Conservation (phyloP, 2,329 filamentous ascomycete genomes). For the Aspergillus cejpii region DNA sequence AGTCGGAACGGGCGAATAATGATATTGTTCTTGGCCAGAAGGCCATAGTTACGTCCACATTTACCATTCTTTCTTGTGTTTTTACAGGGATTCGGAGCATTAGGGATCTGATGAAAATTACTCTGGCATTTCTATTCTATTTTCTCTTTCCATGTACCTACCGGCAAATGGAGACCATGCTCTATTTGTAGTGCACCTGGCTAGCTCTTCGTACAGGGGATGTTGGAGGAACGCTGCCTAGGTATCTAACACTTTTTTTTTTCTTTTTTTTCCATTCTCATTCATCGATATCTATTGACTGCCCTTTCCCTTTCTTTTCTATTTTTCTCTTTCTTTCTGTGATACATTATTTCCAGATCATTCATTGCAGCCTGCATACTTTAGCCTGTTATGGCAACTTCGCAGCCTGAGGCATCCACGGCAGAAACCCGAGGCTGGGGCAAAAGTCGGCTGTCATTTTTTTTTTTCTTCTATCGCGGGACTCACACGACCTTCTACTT, state of each 20-base stretch:
- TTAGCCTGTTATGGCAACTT: slow-evolving; percentile 21
- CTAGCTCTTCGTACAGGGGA: slow-evolving; percentile 15
- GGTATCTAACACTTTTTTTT: slow-evolving; percentile 10
- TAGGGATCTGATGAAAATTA: slow-evolving; percentile 1
- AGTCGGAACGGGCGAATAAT: slow-evolving; percentile 44
- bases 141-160: slow-evolving; percentile 24
- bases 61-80: not conserved
- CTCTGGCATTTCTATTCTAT: slow-evolving; percentile 4
- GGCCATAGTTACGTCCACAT: not conserved
- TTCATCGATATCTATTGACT: slow-evolving; percentile 1
- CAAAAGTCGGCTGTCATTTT: slow-evolving; percentile 28
- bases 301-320: not conserved
- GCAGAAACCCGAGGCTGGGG: slow-evolving; percentile 22
- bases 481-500: slow-evolving; percentile 30
- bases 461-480: slow-evolving; percentile 32
- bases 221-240: slow-evolving; percentile 11
- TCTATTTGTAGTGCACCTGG: slow-evolving; percentile 21
- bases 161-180: slow-evolving; percentile 25
- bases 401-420: slow-evolving; percentile 23
- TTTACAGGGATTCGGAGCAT: slow-evolving; percentile 6
- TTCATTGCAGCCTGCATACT: slow-evolving; percentile 8
- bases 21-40: not conserved
- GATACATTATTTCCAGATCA: slow-evolving; percentile 17
- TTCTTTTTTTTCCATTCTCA: slow-evolving; percentile 5
- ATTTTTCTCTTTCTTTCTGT: slow-evolving; percentile 13